phyloP scores from a whole-genome alignment of 176 grass and related monocot species.

The Musa troglodytarum region DNA sequence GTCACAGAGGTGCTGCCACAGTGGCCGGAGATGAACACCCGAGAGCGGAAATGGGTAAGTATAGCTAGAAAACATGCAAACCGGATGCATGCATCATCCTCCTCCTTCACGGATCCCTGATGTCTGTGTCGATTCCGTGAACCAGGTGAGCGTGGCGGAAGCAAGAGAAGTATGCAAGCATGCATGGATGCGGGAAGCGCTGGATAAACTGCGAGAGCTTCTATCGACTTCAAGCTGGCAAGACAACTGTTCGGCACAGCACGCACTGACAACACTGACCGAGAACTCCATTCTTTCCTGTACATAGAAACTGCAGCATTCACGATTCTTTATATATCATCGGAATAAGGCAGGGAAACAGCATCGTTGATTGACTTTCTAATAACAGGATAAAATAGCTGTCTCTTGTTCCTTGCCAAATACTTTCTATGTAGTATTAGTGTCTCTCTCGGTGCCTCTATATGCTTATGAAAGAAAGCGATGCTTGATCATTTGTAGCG shows the following conservation, averaged over 20 bases:
- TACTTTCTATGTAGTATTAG: not conserved
- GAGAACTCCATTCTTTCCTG: not conserved
- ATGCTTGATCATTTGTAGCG: too few relatives aligned
- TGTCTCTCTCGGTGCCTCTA: too few relatives aligned
- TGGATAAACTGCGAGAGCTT: not conserved
- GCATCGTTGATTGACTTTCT: not conserved
- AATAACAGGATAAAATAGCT: not conserved
- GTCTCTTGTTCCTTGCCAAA: not conserved
- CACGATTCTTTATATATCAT: not conserved
- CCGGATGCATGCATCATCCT: not conserved
- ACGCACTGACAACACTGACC: not conserved
- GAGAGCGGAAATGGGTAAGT: constrained; percentile 37
- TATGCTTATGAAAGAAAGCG: too few relatives aligned
- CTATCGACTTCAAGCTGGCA: not conserved
- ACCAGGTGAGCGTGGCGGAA: not conserved
- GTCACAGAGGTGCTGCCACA: constrained; percentile 39
- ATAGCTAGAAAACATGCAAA: constrained; percentile 12
- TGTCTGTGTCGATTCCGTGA: not conserved
- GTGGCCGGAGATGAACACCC: constrained; percentile 51
- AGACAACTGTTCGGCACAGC: not conserved
- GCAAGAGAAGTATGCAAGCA: constrained; percentile 4
- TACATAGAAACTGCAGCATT: not conserved
- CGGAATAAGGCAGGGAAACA: not conserved
- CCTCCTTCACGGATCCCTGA: not conserved
- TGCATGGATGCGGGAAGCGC: constrained; percentile 1